phyloP scores from a whole-genome alignment of 2,329 filamentous ascomycete genomes.

The Amesomyces nigricolor region DNA sequence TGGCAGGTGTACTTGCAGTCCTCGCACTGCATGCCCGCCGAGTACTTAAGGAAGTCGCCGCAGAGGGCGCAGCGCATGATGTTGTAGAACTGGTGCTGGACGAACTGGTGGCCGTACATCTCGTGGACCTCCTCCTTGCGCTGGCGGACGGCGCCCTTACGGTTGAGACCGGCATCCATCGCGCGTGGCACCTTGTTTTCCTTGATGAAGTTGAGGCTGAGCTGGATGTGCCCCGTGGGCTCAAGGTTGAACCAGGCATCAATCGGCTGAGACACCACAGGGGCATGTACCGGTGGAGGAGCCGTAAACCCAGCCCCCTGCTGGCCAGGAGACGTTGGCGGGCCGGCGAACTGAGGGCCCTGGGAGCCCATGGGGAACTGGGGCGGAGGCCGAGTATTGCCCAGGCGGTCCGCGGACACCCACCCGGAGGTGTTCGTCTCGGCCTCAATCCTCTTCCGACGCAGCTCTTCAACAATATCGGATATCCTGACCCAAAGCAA shows the following conservation, averaged over 20 bases:
- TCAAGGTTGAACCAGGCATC: constrained; percentile 97
- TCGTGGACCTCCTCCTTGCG: constrained; percentile 98
- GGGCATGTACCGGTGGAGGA: constrained; percentile 33
- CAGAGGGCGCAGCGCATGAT: constrained; percentile 99
- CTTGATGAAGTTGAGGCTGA: constrained; percentile 89
- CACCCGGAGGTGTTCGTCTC: constrained; percentile 92
- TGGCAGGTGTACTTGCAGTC: constrained; percentile 99
- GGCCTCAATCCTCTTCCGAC: constrained; percentile 92
- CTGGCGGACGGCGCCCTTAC: constrained; percentile 93
- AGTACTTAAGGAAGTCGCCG: constrained; percentile 97
- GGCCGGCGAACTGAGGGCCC: constrained; percentile 40
- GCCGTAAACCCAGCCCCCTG: constrained; percentile 25
- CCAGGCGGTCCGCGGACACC: constrained; percentile 97
- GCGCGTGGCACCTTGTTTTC: constrained; percentile 76
- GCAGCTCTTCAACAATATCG: constrained; percentile 95
- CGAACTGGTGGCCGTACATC: constrained; percentile 98
- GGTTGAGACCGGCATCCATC: constrained; percentile 83
- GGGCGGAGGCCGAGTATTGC: constrained; percentile 47
- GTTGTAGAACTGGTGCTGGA: constrained; percentile 99
- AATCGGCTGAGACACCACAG: constrained; percentile 57
- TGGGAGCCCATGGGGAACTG: constrained; percentile 56
- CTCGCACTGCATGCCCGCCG: constrained; percentile 96
- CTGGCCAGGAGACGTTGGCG: constrained; percentile 38
- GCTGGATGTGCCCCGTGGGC: constrained; percentile 84
- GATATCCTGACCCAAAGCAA: constrained; percentile 96